phyloP scores from a whole-genome alignment of 2,329 filamentous ascomycete genomes.

The Alternaria solani region DNA sequence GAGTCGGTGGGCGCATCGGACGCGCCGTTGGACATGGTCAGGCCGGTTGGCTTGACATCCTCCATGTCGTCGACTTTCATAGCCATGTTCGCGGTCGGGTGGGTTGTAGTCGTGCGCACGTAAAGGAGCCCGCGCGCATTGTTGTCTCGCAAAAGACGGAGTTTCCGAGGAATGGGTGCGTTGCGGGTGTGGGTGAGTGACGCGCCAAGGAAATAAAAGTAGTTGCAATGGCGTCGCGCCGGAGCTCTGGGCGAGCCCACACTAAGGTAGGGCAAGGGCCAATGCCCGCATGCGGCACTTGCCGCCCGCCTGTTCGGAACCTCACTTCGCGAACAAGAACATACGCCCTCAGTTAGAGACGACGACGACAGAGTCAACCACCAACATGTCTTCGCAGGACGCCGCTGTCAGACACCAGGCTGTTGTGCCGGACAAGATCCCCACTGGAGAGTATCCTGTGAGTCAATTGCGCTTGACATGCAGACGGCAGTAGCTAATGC shows the following conservation, averaged over 20 bases:
- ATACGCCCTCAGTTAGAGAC: constrained; percentile 16
- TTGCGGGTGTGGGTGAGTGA: constrained; percentile 12
- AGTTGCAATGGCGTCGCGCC: constrained; percentile 22
- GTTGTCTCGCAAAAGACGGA: constrained; percentile 33
- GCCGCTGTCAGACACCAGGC: constrained; percentile 47
- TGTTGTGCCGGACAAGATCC: constrained; percentile 77
- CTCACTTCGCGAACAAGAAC: constrained; percentile 19
- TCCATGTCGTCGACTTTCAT: constrained; percentile 34
- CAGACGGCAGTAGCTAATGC: constrained; percentile 35
- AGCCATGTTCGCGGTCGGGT: constrained; percentile 14
- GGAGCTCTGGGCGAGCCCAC: constrained; percentile 9
- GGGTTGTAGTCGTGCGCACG: constrained; percentile 18
- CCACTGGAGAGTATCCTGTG: constrained; percentile 88
- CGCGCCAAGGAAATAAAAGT: constrained; percentile 45
- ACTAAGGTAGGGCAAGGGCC: neutral
- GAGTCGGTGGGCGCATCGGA: constrained; percentile 31
- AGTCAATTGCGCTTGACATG: constrained; percentile 50
- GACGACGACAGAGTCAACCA: constrained; percentile 18
- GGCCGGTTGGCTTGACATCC: constrained; percentile 27
- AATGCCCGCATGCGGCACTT: constrained; percentile 23
- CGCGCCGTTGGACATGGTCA: constrained; percentile 29
- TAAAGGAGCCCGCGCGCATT: constrained; percentile 34
- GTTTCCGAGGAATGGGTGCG: constrained; percentile 17
- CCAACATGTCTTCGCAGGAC: constrained; percentile 44
- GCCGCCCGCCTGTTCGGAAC: constrained; percentile 19